A percentile compares a stretch with the other conserved stretches of the same genome.
phyloP scores from a whole-genome alignment of 2,329 filamentous ascomycete genomes.

The Alternaria novae-zelandiae region DNA sequence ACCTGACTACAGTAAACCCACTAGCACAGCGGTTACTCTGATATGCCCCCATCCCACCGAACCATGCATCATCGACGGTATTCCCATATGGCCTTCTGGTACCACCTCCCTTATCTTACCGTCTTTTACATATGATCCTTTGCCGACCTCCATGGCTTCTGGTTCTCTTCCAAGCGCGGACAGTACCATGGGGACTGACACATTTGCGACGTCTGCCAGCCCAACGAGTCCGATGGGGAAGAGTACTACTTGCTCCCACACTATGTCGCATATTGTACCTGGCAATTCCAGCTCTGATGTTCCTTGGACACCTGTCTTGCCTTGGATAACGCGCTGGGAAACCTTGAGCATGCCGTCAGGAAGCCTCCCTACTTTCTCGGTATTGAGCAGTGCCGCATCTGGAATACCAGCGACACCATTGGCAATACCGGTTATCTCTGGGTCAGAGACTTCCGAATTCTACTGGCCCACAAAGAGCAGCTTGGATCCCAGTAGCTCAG shows the following conservation, averaged over 20 bases:
- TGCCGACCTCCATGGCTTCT: neutral
- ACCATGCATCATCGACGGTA: constrained; percentile 5
- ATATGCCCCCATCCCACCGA: neutral
- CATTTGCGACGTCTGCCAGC: neutral
- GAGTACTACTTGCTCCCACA: neutral
- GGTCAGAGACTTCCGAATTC: neutral
- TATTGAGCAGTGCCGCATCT: neutral
- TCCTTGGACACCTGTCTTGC: neutral
- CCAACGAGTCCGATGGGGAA: neutral
- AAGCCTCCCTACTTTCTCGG: neutral
- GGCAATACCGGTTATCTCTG: neutral
- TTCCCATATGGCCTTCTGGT: neutral
- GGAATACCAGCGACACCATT: neutral
- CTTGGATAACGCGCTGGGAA: neutral
- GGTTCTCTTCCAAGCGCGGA: neutral
- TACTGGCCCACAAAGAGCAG: neutral
- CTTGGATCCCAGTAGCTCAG: neutral
- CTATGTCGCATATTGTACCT: neutral
- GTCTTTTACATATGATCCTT: neutral
- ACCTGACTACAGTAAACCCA: neutral
- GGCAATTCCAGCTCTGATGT: neutral
- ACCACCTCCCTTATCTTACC: neutral
- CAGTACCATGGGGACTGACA: neutral
- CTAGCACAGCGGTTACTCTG: neutral
- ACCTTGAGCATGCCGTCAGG: neutral